Evolutionary conservation across 1,284 basidiomycete genomes (phyloP), one percentile per base, ranked within the genome.

Genomic region (Moesziomyces antarcticus): DNA sequence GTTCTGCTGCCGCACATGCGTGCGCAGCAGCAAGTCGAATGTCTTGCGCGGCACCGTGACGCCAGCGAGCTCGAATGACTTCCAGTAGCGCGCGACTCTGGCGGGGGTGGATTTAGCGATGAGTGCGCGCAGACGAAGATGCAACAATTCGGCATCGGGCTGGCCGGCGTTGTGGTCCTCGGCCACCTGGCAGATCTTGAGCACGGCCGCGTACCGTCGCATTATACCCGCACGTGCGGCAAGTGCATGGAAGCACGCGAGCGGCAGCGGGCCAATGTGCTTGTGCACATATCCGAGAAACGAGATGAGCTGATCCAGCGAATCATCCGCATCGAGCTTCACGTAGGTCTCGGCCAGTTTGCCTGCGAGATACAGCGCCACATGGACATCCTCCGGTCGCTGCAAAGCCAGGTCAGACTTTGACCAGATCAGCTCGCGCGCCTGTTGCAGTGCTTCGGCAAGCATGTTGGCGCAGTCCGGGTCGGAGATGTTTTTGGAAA

Each of bases 1-100:
- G 37, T 67, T 56, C 35, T 61, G 59, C 37, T 58, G 55, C 10
- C 59, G 61, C 42, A 73, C 57, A 21, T 73, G 56, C 13, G 64
- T 73, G 5, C 69, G 58, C 20, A 73, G 49, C 22, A 73, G 41
- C 8, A 73, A 45, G 27, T 73, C 69, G n/a, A 73, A 73, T 2
- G 64, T 63, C 41, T 73, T 62, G 53, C 69, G 63, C 11, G 69
- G 69, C 7, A 63, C 68, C 37, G 63, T 2, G 16, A 58, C 30
- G 40, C 43, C 37, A 16, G 50, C 54, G 20, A 42, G 40, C 1
- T n/a, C 21, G 20, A 56, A 66, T 0, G 21, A 33, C 11, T 71
- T 56, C 58, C 59, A 69, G 33, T 63, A 59, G 16, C 55, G 50
- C 10, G 50, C 50, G 1, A 66, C 43, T 9, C 56, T 51, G 25